Percentiles rank a stretch among this genome's conserved stretches.
phyloP scores from a whole-genome alignment of 176 grass and related monocot species.

The Alloteropsis semialata region DNA sequence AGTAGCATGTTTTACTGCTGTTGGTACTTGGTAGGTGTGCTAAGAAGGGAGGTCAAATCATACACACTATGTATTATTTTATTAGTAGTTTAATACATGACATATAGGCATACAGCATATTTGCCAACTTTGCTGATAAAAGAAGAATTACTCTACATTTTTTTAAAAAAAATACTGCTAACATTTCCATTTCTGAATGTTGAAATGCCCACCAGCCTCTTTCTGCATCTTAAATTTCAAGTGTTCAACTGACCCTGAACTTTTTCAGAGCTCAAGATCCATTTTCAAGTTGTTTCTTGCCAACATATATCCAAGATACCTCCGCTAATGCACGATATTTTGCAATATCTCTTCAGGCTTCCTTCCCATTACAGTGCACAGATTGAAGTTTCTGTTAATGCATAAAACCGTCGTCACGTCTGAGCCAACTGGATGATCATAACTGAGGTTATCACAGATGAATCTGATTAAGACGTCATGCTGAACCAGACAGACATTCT shows the following conservation, averaged over 20 bases:
- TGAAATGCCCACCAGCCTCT: too few relatives aligned
- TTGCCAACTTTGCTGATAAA: too few relatives aligned
- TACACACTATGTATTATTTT: too few relatives aligned
- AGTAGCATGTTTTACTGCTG: too few relatives aligned
- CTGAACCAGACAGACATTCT: slow-evolving; percentile 42
- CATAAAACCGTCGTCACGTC: slow-evolving; percentile 29
- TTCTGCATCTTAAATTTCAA: neutral
- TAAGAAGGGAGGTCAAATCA: neutral
- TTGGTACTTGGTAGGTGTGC: too few relatives aligned
- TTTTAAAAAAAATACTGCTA: too few relatives aligned
- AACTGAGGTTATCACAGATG: slow-evolving; percentile 46
- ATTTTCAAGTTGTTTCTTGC: slow-evolving; percentile 82
- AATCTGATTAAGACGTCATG: slow-evolving; percentile 66
- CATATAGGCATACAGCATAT: too few relatives aligned
- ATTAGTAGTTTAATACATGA: too few relatives aligned
- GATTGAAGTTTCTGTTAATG: slow-evolving; percentile 60
- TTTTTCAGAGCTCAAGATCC: slow-evolving; percentile 70
- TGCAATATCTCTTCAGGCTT: slow-evolving; percentile 61
- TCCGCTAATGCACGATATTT: slow-evolving; percentile 58
- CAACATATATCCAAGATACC: slow-evolving; percentile 89
- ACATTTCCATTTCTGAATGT: too few relatives aligned
- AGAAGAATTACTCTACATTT: too few relatives aligned
- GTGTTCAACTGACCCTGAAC: slow-evolving; percentile 56
- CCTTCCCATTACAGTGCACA: slow-evolving; percentile 74
- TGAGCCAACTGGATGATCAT: slow-evolving; percentile 54